Base-by-base conservation (phyloP, 192 early-diverging fungal species). In the Entomortierella parvispora region DNA sequence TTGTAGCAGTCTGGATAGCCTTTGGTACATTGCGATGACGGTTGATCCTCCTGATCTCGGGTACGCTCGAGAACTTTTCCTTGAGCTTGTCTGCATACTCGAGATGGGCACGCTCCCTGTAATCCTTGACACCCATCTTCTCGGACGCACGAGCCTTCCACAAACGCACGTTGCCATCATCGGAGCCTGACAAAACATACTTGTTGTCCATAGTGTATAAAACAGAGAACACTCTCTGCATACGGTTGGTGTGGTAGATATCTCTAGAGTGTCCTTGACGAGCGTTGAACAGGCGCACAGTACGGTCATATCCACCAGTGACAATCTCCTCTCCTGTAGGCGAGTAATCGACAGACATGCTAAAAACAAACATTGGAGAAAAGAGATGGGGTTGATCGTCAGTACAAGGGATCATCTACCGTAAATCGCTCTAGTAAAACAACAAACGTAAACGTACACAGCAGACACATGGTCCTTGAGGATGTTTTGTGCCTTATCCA, bases 401-500 rank as follows among this genome's bases (percentile, higher is more conserved):
- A 44, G 12, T 66, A 2, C 20, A n/a, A 29, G 18, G 46, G 33
- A 49, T 49, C 29, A 52, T n/a, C 2, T 28, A 29, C 12, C 14
- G 0, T 28, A 22, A 15, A 20, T 47, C 20, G 51, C 26, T 28
- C 20, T 12, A 12, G 55, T 2, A 1, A 23, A 58, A 58, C 18
- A 42, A n/a, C 17, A 58, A 43, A 25, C 37, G 26, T 1, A 56
- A 0, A 14, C 89, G 65, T 84, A 93, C 87, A 99, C 95, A 6
- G 98, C 98, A 25, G 96, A 98, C 8, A 97, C 96, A 69, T 99
- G 98, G 68, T 96, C 97, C 74, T 97, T 97, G 43, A 93, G 83
- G 10, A 99, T 91, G 69, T 93, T 96, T 55, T 88, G 80, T 11
- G 98, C 92, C 47, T 84, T 81, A 32, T 92, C 87, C 89, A 99